Percentiles rank a stretch among this genome's conserved stretches.
These are phyloP conservation scores for Collybia sordida DNA, from an alignment of 768 basidiomycete species.

Conservation along the genomic window DNA sequence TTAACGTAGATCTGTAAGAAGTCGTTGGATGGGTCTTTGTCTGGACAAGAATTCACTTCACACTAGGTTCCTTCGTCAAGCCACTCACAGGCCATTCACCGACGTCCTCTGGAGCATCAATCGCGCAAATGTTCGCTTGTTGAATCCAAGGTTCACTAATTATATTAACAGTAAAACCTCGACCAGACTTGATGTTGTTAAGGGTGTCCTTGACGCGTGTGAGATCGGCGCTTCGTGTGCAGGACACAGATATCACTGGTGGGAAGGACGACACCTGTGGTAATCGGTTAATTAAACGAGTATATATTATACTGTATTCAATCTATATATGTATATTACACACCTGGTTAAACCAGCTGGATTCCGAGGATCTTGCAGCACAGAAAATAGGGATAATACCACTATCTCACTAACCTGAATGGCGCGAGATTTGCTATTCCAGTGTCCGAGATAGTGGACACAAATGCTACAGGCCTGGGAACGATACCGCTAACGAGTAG, in stretches of 20 bases:
- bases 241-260: constrained; percentile 60
- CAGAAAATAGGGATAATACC: neutral
- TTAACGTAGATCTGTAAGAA: constrained; percentile 38
- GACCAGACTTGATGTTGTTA: constrained; percentile 62
- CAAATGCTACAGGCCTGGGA: constrained; percentile 71
- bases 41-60: constrained; percentile 25
- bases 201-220: constrained; percentile 52
- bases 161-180: constrained; percentile 71
- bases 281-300: constrained; percentile 20
- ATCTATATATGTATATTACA: neutral
- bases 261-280: constrained; percentile 56
- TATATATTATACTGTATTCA: neutral
- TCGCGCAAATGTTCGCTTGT: constrained; percentile 50
- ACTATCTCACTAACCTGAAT: constrained; percentile 35
- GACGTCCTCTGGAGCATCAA: constrained; percentile 52
- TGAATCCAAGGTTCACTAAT: constrained; percentile 71
- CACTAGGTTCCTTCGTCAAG: constrained; percentile 55
- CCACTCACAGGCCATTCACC: constrained; percentile 66
- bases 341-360: constrained; percentile 46
- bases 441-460: constrained; percentile 55
- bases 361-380: neutral
- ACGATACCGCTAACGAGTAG: constrained; percentile 53
- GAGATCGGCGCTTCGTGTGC: constrained; percentile 20
- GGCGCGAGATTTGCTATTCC: constrained; percentile 62
- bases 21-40: too few relatives aligned